phyloP scores from a whole-genome alignment of 2,329 filamentous ascomycete genomes.

The Pyrenochaeta sp. region DNA sequence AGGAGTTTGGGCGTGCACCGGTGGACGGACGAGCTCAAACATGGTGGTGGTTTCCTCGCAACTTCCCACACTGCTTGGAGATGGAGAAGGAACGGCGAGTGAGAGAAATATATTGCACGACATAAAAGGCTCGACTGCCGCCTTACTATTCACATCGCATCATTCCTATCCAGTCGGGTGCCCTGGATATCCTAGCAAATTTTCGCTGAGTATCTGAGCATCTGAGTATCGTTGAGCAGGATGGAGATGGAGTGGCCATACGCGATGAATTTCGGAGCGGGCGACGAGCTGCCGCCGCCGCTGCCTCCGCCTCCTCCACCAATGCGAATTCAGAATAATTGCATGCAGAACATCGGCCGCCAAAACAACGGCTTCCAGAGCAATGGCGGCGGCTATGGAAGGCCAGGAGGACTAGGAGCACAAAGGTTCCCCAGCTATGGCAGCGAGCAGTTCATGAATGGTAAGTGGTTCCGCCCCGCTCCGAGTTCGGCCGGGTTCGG shows the following conservation, averaged over 20 bases:
- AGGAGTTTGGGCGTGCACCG: not conserved
- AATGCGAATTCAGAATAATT: too few relatives aligned
- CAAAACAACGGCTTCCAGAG: too few relatives aligned
- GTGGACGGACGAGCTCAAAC: not conserved
- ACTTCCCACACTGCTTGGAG: too few relatives aligned
- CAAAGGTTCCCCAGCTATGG: too few relatives aligned
- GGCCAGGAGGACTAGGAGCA: not conserved
- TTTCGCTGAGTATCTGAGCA: too few relatives aligned
- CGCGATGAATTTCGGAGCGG: too few relatives aligned
- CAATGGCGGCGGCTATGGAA: not conserved
- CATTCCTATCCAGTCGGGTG: not conserved
- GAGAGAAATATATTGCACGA: not conserved
- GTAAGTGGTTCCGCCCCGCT: constrained; percentile 17
- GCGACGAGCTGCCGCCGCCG: too few relatives aligned
- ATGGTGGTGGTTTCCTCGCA: not conserved
- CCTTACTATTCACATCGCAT: not conserved
- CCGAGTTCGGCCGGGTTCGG: constrained; percentile 29
- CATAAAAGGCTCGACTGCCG: not conserved
- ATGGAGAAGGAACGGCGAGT: not conserved
- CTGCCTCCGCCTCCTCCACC: too few relatives aligned
- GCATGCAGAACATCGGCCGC: too few relatives aligned
- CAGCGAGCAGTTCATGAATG: not conserved
- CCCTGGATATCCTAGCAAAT: too few relatives aligned
- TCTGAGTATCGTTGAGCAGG: not conserved
- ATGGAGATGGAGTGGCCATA: not conserved